Evolutionary conservation across 768 basidiomycete genomes (phyloP), one percentile per base, ranked within the genome.

Genomic region (Steccherinum ochraceum): DNA sequence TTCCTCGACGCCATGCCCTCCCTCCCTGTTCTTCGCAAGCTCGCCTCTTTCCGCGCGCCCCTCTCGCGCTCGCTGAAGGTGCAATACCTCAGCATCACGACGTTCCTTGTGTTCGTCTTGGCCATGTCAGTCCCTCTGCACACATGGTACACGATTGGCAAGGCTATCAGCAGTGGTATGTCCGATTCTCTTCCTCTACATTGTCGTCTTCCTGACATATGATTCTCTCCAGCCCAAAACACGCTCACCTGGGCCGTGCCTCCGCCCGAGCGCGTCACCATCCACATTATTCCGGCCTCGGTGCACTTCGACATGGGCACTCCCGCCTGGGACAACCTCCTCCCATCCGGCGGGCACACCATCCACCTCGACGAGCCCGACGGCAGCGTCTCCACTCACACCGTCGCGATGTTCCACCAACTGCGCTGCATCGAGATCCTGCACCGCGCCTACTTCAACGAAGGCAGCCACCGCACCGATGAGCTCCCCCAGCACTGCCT

Each of bases 351-450:
- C 11, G 68, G 69, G 11, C 59, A 67, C 46, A 19, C 64, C 45
- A 56, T 72, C 40, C 56, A 63, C 41, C 40, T 71, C 30, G 56
- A 58, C 2, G 41, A 43, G 16, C 54, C 56, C 24, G 44, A 57
- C 12, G 44, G 39, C 13, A 46, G 53, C 51, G 55, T 23, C 46
- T 46, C 52, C 39, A 45, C 63, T 19, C 67, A 70, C 59, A 73
- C 69, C 1, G 61, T 72, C 5, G 57, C 68, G 0, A 52, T 74
- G 43, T 69, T 74, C 55, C 72, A 74, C 52, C 71, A 72, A 54
- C 61, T 72, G 5, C 66, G 67, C 30, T 72, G 72, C 49, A 59
- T 74, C 20, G 63, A 63, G 39, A 67, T 72, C 50, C 56, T 72
- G 40, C 68, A 66, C 10, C 52, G 56, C 3, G 54, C 60, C 12